phyloP scores from a whole-genome alignment of 1,284 basidiomycete species.

The Sporisorium scitamineum region DNA sequence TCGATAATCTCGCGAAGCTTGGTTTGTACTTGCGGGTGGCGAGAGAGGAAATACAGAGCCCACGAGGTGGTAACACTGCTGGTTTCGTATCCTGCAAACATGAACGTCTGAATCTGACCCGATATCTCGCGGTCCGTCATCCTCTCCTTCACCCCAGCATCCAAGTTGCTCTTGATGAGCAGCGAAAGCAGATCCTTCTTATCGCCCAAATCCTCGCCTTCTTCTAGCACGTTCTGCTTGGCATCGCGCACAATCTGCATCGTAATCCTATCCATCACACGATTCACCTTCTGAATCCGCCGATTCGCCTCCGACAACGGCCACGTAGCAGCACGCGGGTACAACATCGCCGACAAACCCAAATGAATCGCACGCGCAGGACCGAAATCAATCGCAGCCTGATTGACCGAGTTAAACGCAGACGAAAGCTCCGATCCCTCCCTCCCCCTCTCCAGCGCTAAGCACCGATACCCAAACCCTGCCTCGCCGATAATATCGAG shows the following conservation, averaged over 20 bases:
- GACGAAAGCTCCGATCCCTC: slow-evolving; percentile 33
- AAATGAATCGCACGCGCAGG: slow-evolving; percentile 32
- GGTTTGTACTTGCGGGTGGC: slow-evolving; percentile 75
- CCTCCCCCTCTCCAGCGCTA: slow-evolving; percentile 51
- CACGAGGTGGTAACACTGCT: slow-evolving; percentile 82
- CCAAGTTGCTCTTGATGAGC: slow-evolving; percentile 35
- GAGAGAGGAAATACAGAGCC: slow-evolving; percentile 79
- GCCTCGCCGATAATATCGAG: slow-evolving; percentile 66
- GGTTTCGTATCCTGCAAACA: slow-evolving; percentile 85
- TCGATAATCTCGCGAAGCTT: slow-evolving; percentile 40
- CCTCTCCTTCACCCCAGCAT: slow-evolving; percentile 70
- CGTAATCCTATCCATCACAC: slow-evolving; percentile 36
- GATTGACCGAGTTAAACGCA: slow-evolving; percentile 44
- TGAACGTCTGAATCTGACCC: slow-evolving; percentile 82
- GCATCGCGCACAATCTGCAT: slow-evolving; percentile 35
- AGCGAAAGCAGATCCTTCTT: slow-evolving; percentile 46
- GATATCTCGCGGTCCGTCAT: slow-evolving; percentile 78
- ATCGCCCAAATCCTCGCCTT: slow-evolving; percentile 33
- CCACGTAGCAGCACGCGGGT: slow-evolving; percentile 36
- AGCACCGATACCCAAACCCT: slow-evolving; percentile 61
- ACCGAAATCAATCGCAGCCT: slow-evolving; percentile 50
- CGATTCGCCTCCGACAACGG: slow-evolving; percentile 38
- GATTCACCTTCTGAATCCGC: slow-evolving; percentile 33
- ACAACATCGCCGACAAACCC: slow-evolving; percentile 31
- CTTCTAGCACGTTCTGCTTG: slow-evolving; percentile 11